These are phyloP conservation scores for Pluteus cervinus DNA, from an alignment of 768 basidiomycete genomes.

Conservation along the genomic window DNA sequence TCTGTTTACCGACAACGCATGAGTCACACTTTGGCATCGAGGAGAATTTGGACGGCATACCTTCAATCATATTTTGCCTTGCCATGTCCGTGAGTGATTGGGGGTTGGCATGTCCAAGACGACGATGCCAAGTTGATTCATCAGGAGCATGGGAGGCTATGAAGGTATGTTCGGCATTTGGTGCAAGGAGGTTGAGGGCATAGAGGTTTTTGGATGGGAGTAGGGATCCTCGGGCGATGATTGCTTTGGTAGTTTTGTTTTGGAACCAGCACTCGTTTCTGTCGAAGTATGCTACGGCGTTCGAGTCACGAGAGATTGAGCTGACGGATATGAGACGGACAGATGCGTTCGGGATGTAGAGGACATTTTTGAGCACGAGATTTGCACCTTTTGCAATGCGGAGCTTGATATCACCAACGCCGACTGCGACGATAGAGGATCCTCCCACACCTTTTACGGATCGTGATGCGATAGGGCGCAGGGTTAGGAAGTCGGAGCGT, in stretches of 20 bases:
- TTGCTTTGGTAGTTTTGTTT: constrained; percentile 6
- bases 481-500: constrained; percentile 15
- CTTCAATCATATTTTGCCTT: constrained; percentile 11
- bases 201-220: constrained; percentile 11
- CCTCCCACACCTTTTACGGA: constrained; percentile 21
- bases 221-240: constrained; percentile 11
- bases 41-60: constrained; percentile 1
- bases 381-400: constrained; percentile 4
- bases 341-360: constrained; percentile 15
- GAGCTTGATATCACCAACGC: constrained; percentile 18
- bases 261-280: constrained; percentile 7
- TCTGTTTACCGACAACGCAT: constrained; percentile 23
- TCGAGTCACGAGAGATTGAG: constrained; percentile 8
- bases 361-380: constrained; percentile 4
- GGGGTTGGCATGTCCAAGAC: constrained; percentile 17
- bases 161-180: constrained; percentile 12
- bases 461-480: constrained; percentile 15
- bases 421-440: constrained; percentile 13
- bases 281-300: constrained; percentile 14
- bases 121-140: constrained; percentile 18
- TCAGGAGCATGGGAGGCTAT: constrained; percentile 1
- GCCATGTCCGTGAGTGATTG: constrained; percentile 9
- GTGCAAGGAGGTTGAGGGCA: constrained; percentile 6
- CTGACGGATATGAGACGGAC: constrained; percentile 19
- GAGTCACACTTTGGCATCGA: constrained; percentile 2